Conservation (phyloP, 768 basidiomycete species). For the Psilocybe sp. region DNA sequence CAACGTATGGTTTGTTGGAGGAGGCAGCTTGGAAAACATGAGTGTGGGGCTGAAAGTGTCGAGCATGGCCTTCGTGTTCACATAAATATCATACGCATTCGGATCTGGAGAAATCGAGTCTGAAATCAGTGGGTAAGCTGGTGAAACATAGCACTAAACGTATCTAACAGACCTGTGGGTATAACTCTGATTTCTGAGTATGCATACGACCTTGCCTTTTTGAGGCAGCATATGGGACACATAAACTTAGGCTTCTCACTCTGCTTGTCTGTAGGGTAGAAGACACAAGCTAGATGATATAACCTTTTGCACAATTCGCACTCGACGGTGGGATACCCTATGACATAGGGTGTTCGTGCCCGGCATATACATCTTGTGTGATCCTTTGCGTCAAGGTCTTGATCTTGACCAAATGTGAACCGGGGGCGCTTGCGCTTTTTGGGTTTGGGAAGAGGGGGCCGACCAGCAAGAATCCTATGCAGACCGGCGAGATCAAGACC, state of each 20-base stretch:
- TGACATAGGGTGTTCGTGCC: conserved; percentile 58
- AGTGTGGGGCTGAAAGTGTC: conserved; percentile 71
- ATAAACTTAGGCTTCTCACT: conserved; percentile 39
- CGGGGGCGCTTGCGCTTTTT: conserved; percentile 58
- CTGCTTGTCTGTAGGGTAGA: conserved; percentile 52
- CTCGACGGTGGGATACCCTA: conserved; percentile 59
- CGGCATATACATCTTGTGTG: conserved; percentile 81
- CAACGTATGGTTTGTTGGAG: conserved; percentile 62
- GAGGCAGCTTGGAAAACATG: conserved; percentile 63
- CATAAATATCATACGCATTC: conserved; percentile 55
- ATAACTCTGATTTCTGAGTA: conserved; percentile 77
- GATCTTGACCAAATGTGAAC: conserved; percentile 75
- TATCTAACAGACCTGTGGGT: conserved; percentile 39
- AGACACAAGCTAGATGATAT: conserved; percentile 78
- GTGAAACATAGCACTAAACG: conserved; percentile 2
- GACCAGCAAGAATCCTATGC: conserved; percentile 75
- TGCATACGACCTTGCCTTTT: conserved; percentile 67
- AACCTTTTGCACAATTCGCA: conserved; percentile 64
- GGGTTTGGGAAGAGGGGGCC: conserved; percentile 46
- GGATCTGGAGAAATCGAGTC: conserved; percentile 35
- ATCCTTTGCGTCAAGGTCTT: conserved; percentile 71
- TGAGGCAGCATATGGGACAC: conserved; percentile 77
- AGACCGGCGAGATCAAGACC: conserved; percentile 81
- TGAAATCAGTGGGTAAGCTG: conserved; percentile 9
- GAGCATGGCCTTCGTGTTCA: conserved; percentile 72